Evolutionary conservation across 108 stramenopile species (phyloP).

Genomic region (Cyclotella cryptica): DNA sequence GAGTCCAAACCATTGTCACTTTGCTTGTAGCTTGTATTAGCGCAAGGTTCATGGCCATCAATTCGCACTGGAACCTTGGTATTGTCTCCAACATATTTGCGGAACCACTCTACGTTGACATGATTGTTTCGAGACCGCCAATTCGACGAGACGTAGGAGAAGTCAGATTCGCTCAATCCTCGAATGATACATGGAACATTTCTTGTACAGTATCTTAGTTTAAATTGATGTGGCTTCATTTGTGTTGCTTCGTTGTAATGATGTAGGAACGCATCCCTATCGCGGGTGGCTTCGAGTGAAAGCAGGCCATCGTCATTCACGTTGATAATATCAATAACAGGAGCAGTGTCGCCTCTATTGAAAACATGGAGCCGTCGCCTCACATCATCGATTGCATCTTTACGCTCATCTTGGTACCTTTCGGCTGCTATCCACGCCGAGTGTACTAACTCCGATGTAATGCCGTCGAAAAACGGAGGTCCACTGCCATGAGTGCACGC

Average conservation of each 20-base stretch:
- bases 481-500: not conserved
- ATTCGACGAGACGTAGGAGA: slow-evolving; percentile 23
- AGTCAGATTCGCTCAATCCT: slow-evolving; percentile 44
- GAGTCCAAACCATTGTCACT: slow-evolving; percentile 51
- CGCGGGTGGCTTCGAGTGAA: not conserved
- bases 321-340: slow-evolving; percentile 23
- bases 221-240: slow-evolving; percentile 43
- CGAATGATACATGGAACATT: slow-evolving; percentile 60
- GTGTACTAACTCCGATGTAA: not conserved
- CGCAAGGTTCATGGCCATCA: not conserved
- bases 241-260: not conserved
- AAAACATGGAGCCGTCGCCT: not conserved
- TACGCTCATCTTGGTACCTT: not conserved
- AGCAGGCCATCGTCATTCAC: not conserved
- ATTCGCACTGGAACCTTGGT: slow-evolving; percentile 67
- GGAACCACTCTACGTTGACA: slow-evolving; percentile 64
- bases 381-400: slow-evolving; percentile 10
- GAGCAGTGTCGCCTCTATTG: not conserved
- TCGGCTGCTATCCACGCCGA: slow-evolving; percentile 2
- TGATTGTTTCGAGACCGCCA: slow-evolving; percentile 20
- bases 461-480: not conserved
- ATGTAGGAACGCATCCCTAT: not conserved
- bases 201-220: slow-evolving; percentile 38
- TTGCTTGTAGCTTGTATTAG: not conserved
- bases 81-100: slow-evolving; percentile 54